Evolutionary conservation across 768 basidiomycete genomes (phyloP).

Genomic region (Auricularia cornea): DNA sequence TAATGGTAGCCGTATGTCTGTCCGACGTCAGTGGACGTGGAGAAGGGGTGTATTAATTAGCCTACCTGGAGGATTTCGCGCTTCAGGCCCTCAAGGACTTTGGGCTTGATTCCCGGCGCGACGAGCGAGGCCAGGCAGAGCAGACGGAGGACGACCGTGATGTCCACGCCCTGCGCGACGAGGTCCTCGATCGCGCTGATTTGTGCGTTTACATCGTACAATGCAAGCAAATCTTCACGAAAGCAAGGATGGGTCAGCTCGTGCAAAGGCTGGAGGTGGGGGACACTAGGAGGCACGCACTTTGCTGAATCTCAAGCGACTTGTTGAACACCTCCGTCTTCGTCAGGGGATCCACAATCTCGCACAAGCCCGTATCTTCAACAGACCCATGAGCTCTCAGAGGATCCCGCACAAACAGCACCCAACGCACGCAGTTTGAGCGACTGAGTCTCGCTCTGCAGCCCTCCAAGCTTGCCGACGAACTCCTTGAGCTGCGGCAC

Average conservation of each 20-base stretch:
- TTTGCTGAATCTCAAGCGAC: constrained; percentile 92
- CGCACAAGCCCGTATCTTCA: constrained; percentile 89
- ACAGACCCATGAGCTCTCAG: neutral
- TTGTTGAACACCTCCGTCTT: constrained; percentile 83
- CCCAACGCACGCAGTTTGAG: constrained; percentile 70
- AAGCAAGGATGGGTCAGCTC: neutral
- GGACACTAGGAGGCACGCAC: constrained; percentile 33
- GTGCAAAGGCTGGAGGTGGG: neutral
- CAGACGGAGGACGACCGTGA: constrained; percentile 69
- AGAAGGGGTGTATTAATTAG: no score
- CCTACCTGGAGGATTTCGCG: constrained; percentile 83
- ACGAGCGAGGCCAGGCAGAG: constrained; percentile 83
- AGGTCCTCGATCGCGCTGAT: constrained; percentile 84
- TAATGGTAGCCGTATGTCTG: constrained; percentile 57
- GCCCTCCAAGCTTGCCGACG: constrained; percentile 87
- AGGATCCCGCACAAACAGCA: neutral
- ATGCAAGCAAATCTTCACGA: constrained; percentile 78
- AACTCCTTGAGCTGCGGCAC: constrained; percentile 89
- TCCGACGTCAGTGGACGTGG: no score
- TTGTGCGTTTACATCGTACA: constrained; percentile 76
- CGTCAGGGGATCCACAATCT: constrained; percentile 78
- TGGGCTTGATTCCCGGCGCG: constrained; percentile 77
- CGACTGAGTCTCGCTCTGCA: constrained; percentile 88
- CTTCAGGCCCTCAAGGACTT: constrained; percentile 79
- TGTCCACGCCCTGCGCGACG: constrained; percentile 77